phyloP scores from a whole-genome alignment of 345 rosid genomes.

The Raphanus sativus region DNA sequence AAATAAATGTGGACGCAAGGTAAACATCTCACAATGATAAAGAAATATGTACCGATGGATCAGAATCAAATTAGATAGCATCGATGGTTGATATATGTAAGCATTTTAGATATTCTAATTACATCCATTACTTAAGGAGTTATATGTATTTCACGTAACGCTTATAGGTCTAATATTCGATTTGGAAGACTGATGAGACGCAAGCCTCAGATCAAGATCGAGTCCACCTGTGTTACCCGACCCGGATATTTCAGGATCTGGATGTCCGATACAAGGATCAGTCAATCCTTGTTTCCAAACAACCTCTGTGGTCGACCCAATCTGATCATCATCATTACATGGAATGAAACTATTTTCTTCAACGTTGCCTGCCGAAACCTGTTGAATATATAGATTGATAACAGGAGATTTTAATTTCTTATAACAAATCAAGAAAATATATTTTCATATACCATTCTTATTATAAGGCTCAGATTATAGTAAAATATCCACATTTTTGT shows the following conservation, averaged over 20 bases:
- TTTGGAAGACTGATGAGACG: slow-evolving; percentile 29
- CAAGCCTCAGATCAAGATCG: slow-evolving; percentile 40
- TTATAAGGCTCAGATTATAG: background rate
- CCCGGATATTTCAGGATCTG: slow-evolving; percentile 7
- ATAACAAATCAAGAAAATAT: background rate
- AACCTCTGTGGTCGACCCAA: slow-evolving; percentile 13
- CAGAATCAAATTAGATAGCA: slow-evolving; percentile 1
- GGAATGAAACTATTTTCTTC: slow-evolving; percentile 18
- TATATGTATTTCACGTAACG: slow-evolving; percentile 27
- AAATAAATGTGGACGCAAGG: background rate
- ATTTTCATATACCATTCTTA: background rate
- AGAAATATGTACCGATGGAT: background rate
- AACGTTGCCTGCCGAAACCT: slow-evolving; percentile 32
- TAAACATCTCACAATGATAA: background rate
- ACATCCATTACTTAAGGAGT: background rate
- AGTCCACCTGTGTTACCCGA: slow-evolving; percentile 25
- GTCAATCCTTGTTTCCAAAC: slow-evolving; percentile 30
- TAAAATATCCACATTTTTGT: background rate
- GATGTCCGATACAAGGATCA: background rate
- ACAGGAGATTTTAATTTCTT: background rate
- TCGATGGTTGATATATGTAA: background rate
- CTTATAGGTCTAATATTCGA: slow-evolving; percentile 30
- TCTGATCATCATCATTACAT: slow-evolving; percentile 14
- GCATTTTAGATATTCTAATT: background rate
- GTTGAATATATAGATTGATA: slow-evolving; percentile 14